A percentile compares a stretch with the other conserved stretches of the same genome.
phyloP scores from a whole-genome alignment of 257 asterid species.

The Galeopsis tetrahit region DNA sequence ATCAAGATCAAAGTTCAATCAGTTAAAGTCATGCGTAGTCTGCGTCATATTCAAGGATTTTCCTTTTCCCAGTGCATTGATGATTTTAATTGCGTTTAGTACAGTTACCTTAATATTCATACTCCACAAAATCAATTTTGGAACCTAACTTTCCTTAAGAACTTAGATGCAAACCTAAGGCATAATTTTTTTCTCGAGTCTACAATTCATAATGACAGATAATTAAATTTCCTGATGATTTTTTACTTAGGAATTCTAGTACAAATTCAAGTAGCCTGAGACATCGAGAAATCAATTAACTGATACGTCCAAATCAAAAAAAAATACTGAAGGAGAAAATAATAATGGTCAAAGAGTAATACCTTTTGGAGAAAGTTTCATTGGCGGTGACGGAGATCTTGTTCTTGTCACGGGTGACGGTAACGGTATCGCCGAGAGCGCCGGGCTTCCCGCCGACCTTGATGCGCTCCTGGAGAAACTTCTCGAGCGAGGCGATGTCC shows the following conservation, averaged over 20 bases:
- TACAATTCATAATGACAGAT: neutral
- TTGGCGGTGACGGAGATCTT: constrained; percentile 56
- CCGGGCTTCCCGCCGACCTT: constrained; percentile 65
- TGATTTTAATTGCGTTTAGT: neutral
- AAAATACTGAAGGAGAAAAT: neutral
- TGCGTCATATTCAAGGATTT: neutral
- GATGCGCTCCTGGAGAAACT: constrained; percentile 63
- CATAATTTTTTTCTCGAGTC: neutral
- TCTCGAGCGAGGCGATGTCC: constrained; percentile 64
- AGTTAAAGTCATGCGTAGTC: neutral
- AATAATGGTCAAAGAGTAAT: neutral
- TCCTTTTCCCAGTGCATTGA: neutral
- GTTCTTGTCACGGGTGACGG: constrained; percentile 51
- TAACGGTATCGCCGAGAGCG: constrained; percentile 57
- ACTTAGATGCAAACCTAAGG: neutral
- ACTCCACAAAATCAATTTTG: neutral
- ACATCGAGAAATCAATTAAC: neutral
- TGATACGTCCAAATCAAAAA: neutral
- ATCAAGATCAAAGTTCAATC: neutral
- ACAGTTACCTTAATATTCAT: neutral
- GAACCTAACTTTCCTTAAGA: neutral
- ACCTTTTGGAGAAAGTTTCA: constrained; percentile 66
- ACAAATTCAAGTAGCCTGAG: neutral
- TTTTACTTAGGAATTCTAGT: too few species aligned
- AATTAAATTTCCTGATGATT: too few species aligned